Evolutionary conservation across 345 rosid genomes (phyloP), one percentile per base, ranked within the genome.

Genomic region (Gossypium anomalum): DNA sequence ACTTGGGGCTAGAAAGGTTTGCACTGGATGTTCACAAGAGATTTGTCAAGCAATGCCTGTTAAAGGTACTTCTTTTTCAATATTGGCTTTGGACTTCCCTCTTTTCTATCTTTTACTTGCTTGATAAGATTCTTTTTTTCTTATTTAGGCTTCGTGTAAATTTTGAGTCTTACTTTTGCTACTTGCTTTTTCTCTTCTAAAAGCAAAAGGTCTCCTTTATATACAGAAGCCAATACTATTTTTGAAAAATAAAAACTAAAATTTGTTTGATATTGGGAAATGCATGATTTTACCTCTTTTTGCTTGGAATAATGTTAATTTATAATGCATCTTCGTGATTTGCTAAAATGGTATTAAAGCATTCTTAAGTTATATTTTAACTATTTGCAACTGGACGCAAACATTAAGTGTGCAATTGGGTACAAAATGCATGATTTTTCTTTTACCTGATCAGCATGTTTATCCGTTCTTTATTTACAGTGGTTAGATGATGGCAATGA

Each of bases 11-110:
- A 80, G 89, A 88, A 71, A 78, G 71, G 72, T 82, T 62, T 80
- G 90, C 90, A 13, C 77, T 95, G 87, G 98, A 95, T 77, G 87
- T 81, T 45, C 92, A 91, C 71, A 93, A 89, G 88, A 86, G 87
- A 79, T 87, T 87, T 80, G 82, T 93, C 49, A 89, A 88, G 79
- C 81, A 90, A 45, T 82, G 86, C 76, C 78, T 95, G 67, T 58
- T 78, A 45, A 81, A 88, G 90, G 97, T 91, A 83, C 38, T 2
- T 29, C 38, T 56, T 47, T 38, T 20, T 48, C 7, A 64, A 51
- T 71, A 17, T 29, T 51, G 45, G 16, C 23, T 3, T 58, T 58
- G 27, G 16, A 45, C 3, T 58, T 58, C 16, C 56, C 58, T 44
- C 34, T 22, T 51, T 7, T 19, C 19, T 45, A 3, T 29, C 7